Conservation (phyloP, 768 basidiomycete genomes). For the Trametes meyenii region DNA sequence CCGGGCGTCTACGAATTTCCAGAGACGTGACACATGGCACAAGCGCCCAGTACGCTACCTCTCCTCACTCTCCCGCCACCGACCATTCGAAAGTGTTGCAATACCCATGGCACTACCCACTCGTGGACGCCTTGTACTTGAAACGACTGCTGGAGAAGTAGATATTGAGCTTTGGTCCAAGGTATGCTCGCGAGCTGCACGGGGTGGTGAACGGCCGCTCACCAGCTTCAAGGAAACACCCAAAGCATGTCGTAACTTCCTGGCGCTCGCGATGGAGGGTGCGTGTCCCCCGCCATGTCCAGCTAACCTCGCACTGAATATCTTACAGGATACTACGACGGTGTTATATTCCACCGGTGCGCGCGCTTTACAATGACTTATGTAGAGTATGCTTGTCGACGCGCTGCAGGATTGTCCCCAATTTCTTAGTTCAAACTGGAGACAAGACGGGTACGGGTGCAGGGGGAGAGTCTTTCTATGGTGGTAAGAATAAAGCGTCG, state of each 20-base stretch:
- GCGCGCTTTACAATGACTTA: neutral
- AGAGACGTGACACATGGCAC: constrained; percentile 6
- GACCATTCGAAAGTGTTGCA: neutral
- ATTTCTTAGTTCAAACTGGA: constrained; percentile 94
- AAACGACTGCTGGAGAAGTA: constrained; percentile 86
- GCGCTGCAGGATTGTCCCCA: constrained; percentile 70
- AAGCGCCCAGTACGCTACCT: no score
- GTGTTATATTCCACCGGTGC: constrained; percentile 91
- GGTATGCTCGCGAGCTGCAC: constrained; percentile 40
- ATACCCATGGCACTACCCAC: constrained; percentile 78
- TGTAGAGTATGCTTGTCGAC: neutral
- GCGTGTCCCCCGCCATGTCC: constrained; percentile 31
- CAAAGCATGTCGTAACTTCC: constrained; percentile 89
- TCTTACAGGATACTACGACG: constrained; percentile 87
- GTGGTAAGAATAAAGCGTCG: constrained; percentile 50
- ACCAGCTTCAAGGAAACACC: constrained; percentile 74
- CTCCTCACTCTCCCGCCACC: constrained; percentile 11
- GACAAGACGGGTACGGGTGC: constrained; percentile 89
- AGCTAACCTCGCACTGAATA: neutral
- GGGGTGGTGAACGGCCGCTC: neutral
- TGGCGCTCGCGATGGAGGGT: constrained; percentile 90
- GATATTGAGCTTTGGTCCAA: constrained; percentile 95
- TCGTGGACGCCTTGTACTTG: constrained; percentile 81
- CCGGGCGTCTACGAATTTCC: constrained; percentile 11
- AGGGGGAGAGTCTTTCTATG: constrained; percentile 95